These are phyloP conservation scores for Talaromyces rugulosus DNA, from an alignment of 2,329 filamentous ascomycete genomes.

Conservation along the genomic window DNA sequence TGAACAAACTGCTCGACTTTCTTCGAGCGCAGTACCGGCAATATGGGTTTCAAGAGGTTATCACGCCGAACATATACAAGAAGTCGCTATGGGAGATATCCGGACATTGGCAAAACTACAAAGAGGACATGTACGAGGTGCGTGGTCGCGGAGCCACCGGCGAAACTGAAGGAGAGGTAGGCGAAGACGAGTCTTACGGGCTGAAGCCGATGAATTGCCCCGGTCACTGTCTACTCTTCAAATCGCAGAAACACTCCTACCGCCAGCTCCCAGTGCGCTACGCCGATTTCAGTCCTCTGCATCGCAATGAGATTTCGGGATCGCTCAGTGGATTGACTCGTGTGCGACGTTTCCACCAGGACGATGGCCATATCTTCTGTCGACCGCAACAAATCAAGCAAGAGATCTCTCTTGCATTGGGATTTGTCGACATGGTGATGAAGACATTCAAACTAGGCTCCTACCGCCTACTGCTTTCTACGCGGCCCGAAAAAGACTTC, in stretches of 20 bases:
- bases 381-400: slow-evolving; percentile 68
- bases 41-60: slow-evolving; percentile 83
- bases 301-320: slow-evolving; percentile 80
- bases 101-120: slow-evolving; percentile 84
- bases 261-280: slow-evolving; percentile 77
- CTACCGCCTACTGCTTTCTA: slow-evolving; percentile 74
- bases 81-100: slow-evolving; percentile 81
- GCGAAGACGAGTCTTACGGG: slow-evolving; percentile 69
- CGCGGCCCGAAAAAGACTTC: slow-evolving; percentile 68
- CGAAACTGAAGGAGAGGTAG: slow-evolving; percentile 41
- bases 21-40: slow-evolving; percentile 77
- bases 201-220: slow-evolving; percentile 94
- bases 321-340: slow-evolving; percentile 77
- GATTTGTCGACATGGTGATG: slow-evolving; percentile 71
- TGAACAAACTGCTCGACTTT: slow-evolving; percentile 78
- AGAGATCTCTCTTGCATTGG: slow-evolving; percentile 69
- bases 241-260: slow-evolving; percentile 68
- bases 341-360: slow-evolving; percentile 82
- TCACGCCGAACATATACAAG: slow-evolving; percentile 89
- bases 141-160: slow-evolving; percentile 47
- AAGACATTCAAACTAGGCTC: slow-evolving; percentile 64
- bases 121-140: slow-evolving; percentile 88
- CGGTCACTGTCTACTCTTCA: slow-evolving; percentile 81
- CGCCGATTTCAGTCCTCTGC: slow-evolving; percentile 82
- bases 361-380: slow-evolving; percentile 89